Base-by-base conservation (phyloP, 31 red algal species). In the Pterothamnion heteromorphum region DNA sequence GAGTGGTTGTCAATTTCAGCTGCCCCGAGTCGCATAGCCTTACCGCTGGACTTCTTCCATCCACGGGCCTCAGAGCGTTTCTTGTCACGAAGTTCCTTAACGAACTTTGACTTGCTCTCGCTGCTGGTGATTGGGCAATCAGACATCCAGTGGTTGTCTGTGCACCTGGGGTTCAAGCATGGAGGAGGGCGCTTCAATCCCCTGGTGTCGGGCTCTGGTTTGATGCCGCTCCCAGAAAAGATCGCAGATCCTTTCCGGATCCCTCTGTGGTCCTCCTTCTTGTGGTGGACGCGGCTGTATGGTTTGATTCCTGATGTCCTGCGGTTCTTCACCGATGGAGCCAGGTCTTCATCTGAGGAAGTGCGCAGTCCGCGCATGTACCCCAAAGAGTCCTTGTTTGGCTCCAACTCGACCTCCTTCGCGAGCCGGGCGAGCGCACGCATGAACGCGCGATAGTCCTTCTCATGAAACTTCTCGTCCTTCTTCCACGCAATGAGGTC, bases 371-470 rank as follows among this genome's bases (percentile, higher is more conserved):
- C 5, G 1, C 57, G 31, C 24, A 21, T 43, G 31, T 24, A 26
- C 21, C 37, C 57, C 3, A 24, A 5, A 4, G 28, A 23, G 0
- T 87, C 37, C 5, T 27, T 3, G 26, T 30, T 4, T 31, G 28
- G 36, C 36, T 87, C 31, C 35, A 36, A 38, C 57, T 87, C 37
- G 22, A 87, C 18, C 35, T 43, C 57, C 37, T 87, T 43, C 24
- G 84, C 84, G 26, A 28, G 35, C 31, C 36, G 31, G 30, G 84
- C 84, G 18, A 90, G 36, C 87, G 34, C 87, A 24, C 87, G 71
- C 87, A 90, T 90, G 87, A 90, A 90, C 41, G 44, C 57, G 14
- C 87, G 57, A 2, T 44, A 90, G 43, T 74, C 44, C 1, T 87
- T 87, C 37, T 72, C 44, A 20, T 74, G 23, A 18, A 90, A 74